These are phyloP conservation scores for Paecilomyces sp. DNA, from an alignment of 2,329 filamentous ascomycete species.

Conservation along the genomic window DNA sequence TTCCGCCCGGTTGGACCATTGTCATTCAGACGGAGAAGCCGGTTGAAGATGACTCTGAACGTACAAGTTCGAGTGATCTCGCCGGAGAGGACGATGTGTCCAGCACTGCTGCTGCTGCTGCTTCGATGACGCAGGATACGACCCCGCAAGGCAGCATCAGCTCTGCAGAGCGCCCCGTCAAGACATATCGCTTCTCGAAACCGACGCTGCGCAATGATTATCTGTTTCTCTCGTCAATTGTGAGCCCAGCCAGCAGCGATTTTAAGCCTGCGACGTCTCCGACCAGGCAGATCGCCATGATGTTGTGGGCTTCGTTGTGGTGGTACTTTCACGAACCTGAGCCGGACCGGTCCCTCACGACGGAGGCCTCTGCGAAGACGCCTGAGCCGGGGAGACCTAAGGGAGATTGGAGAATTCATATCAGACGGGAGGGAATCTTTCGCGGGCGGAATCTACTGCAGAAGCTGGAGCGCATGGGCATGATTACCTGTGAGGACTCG, in stretches of 20 bases:
- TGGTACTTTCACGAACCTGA: constrained; percentile 94
- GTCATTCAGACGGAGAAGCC: constrained; percentile 63
- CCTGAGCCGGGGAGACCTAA: constrained; percentile 64
- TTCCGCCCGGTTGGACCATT: constrained; percentile 81
- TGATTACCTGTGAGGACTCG: constrained; percentile 70
- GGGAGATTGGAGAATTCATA: constrained; percentile 79
- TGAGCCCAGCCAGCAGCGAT: constrained; percentile 70
- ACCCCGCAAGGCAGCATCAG: constrained; percentile 13
- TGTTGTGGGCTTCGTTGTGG: constrained; percentile 89
- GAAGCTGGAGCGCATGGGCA: constrained; percentile 88
- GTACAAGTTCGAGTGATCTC: neutral
- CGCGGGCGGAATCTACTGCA: constrained; percentile 74
- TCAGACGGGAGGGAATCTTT: constrained; percentile 82
- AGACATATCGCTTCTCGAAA: constrained; percentile 55
- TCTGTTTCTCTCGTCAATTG: constrained; percentile 87
- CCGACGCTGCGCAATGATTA: constrained; percentile 74
- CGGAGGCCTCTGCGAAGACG: constrained; percentile 57
- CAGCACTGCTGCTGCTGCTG: neutral
- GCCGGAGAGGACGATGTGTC: neutral
- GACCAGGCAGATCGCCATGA: constrained; percentile 87
- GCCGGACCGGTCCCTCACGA: constrained; percentile 59
- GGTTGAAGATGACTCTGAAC: constrained; percentile 28
- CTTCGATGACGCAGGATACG: neutral
- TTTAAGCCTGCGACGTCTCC: constrained; percentile 74
- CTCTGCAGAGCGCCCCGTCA: constrained; percentile 3